phyloP scores from a whole-genome alignment of 2,329 filamentous ascomycete species.

The Huntiella decipiens region DNA sequence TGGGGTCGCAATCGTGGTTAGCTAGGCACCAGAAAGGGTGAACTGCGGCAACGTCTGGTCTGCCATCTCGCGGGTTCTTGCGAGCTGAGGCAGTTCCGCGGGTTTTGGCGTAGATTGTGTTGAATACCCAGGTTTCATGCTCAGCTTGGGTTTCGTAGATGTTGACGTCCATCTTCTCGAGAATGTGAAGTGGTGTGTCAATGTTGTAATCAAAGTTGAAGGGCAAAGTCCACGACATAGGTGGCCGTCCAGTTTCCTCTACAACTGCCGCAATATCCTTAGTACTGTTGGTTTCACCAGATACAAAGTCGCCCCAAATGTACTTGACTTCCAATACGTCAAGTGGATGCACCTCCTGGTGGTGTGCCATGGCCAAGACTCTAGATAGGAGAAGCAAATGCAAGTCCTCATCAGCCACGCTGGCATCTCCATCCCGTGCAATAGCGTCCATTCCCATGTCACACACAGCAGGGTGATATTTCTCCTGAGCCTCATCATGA shows the following conservation, averaged over 20 bases:
- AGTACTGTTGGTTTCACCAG: slow-evolving; percentile 25
- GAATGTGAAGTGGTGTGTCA: slow-evolving; percentile 52
- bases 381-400: slow-evolving; percentile 45
- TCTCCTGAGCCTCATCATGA: slow-evolving; percentile 34
- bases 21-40: slow-evolving; percentile 93
- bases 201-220: slow-evolving; percentile 66
- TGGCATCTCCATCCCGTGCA: slow-evolving; percentile 41
- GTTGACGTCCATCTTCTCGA: slow-evolving; percentile 72
- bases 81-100: slow-evolving; percentile 79
- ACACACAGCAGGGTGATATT: slow-evolving; percentile 47
- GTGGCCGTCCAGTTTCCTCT: slow-evolving; percentile 19
- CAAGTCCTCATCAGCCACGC: slow-evolving; percentile 39
- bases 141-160: slow-evolving; percentile 40
- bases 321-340: slow-evolving; percentile 46
- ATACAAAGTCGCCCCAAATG: slow-evolving; percentile 50
- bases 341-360: slow-evolving; percentile 42
- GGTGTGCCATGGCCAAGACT: slow-evolving; percentile 41
- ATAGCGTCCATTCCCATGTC: slow-evolving; percentile 47
- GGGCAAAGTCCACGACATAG: slow-evolving; percentile 47
- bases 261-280: slow-evolving; percentile 3
- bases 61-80: slow-evolving; percentile 55
- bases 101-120: slow-evolving; percentile 85
- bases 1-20: slow-evolving; percentile 91
- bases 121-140: slow-evolving; percentile 68
- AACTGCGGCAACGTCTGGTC: slow-evolving; percentile 80